Evolutionary conservation across 306 rosid species (phyloP), one percentile per base, ranked within the genome.

Genomic region (Dalbergia oliveri): DNA sequence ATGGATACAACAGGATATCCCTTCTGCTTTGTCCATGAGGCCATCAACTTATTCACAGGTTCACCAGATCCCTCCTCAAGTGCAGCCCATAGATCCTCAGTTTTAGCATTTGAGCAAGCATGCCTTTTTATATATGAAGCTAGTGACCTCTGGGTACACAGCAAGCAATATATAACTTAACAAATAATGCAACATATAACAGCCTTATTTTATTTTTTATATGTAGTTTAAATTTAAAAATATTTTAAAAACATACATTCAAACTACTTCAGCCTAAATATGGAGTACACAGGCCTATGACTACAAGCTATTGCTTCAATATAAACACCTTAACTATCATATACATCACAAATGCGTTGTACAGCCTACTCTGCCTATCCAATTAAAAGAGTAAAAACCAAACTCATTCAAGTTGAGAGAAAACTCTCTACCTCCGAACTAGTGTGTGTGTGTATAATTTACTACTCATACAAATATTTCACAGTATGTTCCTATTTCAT

Each of bases 1-100:
- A 92, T 90, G 62, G 94, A 86, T 77, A 94, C 89, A 87, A 92
- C 97, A 16, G 98, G 97, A 69, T 94, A 94, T 69, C 98, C 97
- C 73, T 81, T 86, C 87, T 94, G 97, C 88, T 94, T 91, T 50
- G 98, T 92, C 98, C 98, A 94, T 11, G 97, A 87, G 86, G 86
- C 76, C 98, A 94, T 92, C 75, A 94, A 86, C 73, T 86, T 90
- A 87, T 88, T 92, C 82, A 94, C 97, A 58, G 97, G 94, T 86
- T 92, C 90, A 73, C 97, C 94, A 61, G 98, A 94, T 68, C 90
- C 98, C 81, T 92, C 97, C 82, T 92, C 98, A 78, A 94, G 98
- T 47, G 95, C 89, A 65, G 93, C 94, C 97, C 98, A 92, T 16
- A 94, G 88, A 88, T 94, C 97, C 90, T 87, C 98, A 14, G 98